phyloP scores from a whole-genome alignment of 352 stramenopile species.

The Phytophthora citrophthora region DNA sequence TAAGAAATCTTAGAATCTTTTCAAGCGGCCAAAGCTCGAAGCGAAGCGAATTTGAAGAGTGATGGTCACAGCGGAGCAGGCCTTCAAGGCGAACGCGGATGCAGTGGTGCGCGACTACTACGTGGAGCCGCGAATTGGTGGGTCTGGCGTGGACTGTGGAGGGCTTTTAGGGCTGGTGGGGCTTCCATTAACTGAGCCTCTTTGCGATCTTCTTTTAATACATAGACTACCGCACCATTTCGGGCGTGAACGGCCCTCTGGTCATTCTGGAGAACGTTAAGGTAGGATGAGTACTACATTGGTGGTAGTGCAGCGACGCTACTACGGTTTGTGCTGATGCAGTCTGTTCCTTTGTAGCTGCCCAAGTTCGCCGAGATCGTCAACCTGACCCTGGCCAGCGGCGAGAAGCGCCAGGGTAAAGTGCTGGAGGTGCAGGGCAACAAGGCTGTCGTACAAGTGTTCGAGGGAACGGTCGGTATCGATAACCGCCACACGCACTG shows the following conservation, averaged over 20 bases:
- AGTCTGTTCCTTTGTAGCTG: constrained; percentile 48
- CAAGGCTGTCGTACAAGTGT: constrained; percentile 96
- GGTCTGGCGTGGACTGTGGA: constrained; percentile 10
- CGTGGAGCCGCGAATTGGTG: constrained; percentile 85
- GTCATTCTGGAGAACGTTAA: constrained; percentile 99
- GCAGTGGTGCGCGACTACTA: constrained; percentile 89
- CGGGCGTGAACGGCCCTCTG: constrained; percentile 98
- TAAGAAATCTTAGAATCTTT: constrained; percentile 36
- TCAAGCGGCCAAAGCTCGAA: constrained; percentile 7
- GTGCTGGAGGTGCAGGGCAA: constrained; percentile 98
- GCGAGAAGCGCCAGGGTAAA: constrained; percentile 92
- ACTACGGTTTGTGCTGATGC: constrained; percentile 4
- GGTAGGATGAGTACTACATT: constrained; percentile 45
- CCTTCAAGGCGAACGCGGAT: constrained; percentile 78
- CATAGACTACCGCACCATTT: constrained; percentile 97
- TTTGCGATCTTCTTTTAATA: constrained; percentile 20
- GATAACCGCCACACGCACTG: constrained; percentile 98
- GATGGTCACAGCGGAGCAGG: constrained; percentile 73
- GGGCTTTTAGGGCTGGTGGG: not conserved
- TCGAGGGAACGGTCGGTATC: constrained; percentile 99
- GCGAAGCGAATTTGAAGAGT: constrained; percentile 29
- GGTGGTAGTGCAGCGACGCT: not conserved
- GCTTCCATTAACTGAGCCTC: not conserved
- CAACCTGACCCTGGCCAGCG: constrained; percentile 97
- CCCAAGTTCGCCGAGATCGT: constrained; percentile 99